These are phyloP conservation scores for Leccinum aurantiacum DNA, from an alignment of 768 basidiomycete species.

Conservation along the genomic window DNA sequence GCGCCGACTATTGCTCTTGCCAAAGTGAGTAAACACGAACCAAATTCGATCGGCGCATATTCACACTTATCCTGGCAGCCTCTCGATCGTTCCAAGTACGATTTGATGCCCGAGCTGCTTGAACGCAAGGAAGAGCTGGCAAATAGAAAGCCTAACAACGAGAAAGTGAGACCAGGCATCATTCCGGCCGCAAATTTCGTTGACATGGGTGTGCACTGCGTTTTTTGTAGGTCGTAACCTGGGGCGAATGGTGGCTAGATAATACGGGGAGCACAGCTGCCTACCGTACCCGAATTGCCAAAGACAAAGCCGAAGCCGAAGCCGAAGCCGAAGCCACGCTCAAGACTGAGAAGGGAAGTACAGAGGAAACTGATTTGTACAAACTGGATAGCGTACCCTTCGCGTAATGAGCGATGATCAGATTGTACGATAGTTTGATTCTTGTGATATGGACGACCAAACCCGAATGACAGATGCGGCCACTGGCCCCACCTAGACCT, in stretches of 20 bases:
- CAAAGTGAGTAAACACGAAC: not conserved
- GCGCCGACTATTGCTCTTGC: conserved; percentile 13
- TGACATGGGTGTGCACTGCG: not conserved
- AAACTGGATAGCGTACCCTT: no score
- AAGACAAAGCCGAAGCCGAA: conserved; percentile 9
- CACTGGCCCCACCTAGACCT: no score
- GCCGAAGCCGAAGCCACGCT: not conserved
- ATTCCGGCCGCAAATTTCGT: not conserved
- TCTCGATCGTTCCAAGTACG: conserved; percentile 17
- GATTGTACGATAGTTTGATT: not conserved
- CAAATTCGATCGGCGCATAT: not conserved
- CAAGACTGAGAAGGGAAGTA: not conserved
- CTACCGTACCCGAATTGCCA: conserved; percentile 15
- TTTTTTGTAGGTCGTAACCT: not conserved
- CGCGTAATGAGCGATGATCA: not conserved
- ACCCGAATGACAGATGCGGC: no score
- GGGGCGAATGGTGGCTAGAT: conserved; percentile 17
- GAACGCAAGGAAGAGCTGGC: conserved; percentile 4
- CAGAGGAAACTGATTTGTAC: not conserved
- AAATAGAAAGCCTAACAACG: not conserved
- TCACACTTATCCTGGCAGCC: conserved; percentile 1
- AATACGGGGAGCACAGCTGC: conserved; percentile 15
- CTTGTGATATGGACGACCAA: no score
- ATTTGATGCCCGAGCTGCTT: conserved; percentile 10
- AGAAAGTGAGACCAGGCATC: not conserved